Percentiles rank a stretch among this genome's conserved stretches.
These are phyloP conservation scores for Jatropha podagrica DNA, from an alignment of 441 rosid genomes.

Conservation along the genomic window DNA sequence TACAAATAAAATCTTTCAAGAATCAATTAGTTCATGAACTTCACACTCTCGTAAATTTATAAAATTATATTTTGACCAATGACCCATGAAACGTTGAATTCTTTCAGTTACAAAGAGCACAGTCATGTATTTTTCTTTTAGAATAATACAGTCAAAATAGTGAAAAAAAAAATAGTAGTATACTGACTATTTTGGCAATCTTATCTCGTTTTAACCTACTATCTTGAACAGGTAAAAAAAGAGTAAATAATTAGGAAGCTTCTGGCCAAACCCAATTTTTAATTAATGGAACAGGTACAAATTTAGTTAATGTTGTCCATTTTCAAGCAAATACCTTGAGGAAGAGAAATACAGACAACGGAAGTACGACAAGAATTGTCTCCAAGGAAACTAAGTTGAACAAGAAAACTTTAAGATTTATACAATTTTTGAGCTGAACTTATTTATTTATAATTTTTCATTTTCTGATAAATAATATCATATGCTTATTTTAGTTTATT, in stretches of 20 bases:
- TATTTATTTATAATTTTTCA: no score
- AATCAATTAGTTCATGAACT: constrained; percentile 2
- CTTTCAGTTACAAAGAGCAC: background rate
- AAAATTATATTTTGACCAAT: background rate
- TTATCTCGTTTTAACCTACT: background rate
- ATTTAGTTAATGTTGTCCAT: background rate
- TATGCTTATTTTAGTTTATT: no score
- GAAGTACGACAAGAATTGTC: background rate
- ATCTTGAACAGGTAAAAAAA: background rate
- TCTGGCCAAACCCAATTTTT: background rate
- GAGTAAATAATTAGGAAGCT: background rate
- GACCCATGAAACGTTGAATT: background rate
- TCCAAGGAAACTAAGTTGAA: constrained; percentile 1
- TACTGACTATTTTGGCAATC: background rate
- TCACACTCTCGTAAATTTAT: background rate
- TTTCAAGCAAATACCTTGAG: background rate
- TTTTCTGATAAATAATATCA: no score
- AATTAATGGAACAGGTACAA: background rate
- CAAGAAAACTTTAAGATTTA: background rate
- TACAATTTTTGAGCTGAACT: background rate
- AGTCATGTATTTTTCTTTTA: background rate
- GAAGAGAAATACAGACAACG: background rate
- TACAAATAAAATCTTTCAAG: background rate
- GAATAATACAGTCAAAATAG: background rate
- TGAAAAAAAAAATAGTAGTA: no score